These are phyloP conservation scores for Wickerhamiella allomyrinae DNA, from an alignment of 805 yeast genomes.

Conservation along the genomic window DNA sequence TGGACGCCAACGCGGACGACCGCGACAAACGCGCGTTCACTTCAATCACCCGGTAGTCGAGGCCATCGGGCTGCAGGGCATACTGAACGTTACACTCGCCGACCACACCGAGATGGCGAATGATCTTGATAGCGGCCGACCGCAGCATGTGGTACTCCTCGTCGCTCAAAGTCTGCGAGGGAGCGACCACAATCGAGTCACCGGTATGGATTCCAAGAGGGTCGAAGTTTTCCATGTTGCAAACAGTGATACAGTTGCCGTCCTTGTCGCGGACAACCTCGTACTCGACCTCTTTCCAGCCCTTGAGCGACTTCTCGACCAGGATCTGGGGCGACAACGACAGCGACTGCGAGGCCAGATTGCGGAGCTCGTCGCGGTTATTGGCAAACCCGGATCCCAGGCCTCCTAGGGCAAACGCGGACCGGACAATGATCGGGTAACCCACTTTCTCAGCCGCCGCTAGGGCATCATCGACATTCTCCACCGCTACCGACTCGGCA, in stretches of 20 bases:
- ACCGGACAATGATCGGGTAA: slow-evolving; percentile 92
- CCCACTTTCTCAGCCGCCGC: slow-evolving; percentile 80
- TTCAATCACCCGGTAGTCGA: slow-evolving; percentile 92
- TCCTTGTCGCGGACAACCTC: slow-evolving; percentile 96
- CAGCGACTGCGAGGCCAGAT: slow-evolving; percentile 78
- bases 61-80: slow-evolving; percentile 88
- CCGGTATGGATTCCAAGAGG: slow-evolving; percentile 98
- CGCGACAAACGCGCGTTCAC: slow-evolving; percentile 95
- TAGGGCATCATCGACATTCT: slow-evolving; percentile 82
- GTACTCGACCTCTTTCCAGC: slow-evolving; percentile 98
- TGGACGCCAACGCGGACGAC: slow-evolving; percentile 94
- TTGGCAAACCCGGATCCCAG: slow-evolving; percentile 94
- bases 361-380: slow-evolving; percentile 65
- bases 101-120: slow-evolving; percentile 94
- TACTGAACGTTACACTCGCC: slow-evolving; percentile 99
- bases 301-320: slow-evolving; percentile 93
- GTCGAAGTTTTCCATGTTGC: slow-evolving; percentile 98
- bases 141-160: slow-evolving; percentile 97
- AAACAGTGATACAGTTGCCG: slow-evolving; percentile 94
- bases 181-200: slow-evolving; percentile 97
- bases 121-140: slow-evolving; percentile 92
- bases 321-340: slow-evolving; percentile 87
- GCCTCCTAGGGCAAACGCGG: slow-evolving; percentile 96
- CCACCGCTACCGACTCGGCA: slow-evolving; percentile 94
- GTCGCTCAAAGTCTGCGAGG: slow-evolving; percentile 92